Percentiles rank a stretch among this genome's conserved stretches.
These are phyloP conservation scores for Aspergillus calidoustus DNA, from an alignment of 2,329 filamentous ascomycete species.

Conservation along the genomic window DNA sequence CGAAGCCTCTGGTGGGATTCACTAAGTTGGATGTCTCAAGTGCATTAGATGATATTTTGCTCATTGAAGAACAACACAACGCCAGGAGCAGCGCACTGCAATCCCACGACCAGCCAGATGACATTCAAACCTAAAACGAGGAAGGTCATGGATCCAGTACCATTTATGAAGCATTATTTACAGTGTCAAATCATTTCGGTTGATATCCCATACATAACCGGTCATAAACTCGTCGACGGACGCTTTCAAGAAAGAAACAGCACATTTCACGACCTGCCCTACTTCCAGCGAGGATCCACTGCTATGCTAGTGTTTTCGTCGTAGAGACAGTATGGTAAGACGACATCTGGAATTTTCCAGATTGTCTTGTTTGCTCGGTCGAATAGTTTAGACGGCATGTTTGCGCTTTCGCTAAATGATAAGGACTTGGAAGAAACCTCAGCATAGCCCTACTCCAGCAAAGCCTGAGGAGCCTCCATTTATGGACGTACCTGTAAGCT, in stretches of 20 bases:
- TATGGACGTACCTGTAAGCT: constrained; percentile 28
- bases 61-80: not conserved
- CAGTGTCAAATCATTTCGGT: not conserved
- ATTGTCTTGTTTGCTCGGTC: constrained; percentile 30
- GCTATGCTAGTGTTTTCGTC: constrained; percentile 25
- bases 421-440: constrained; percentile 27
- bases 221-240: not conserved
- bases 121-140: not conserved
- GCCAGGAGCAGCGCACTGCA: not conserved
- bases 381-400: constrained; percentile 28
- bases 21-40: not conserved
- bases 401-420: constrained; percentile 33
- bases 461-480: not conserved
- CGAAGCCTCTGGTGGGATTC: not conserved
- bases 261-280: constrained; percentile 6
- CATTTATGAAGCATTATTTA: not conserved
- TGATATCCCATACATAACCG: not conserved
- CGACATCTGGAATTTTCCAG: constrained; percentile 35
- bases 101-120: not conserved
- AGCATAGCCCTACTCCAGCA: not conserved
- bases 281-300: constrained; percentile 29
- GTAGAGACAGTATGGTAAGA: constrained; percentile 26
- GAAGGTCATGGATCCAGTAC: not conserved
- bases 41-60: not conserved
- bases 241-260: not conserved